phyloP scores from a whole-genome alignment of 2,329 filamentous ascomycete species.

The Pyrenochaeta sp. region DNA sequence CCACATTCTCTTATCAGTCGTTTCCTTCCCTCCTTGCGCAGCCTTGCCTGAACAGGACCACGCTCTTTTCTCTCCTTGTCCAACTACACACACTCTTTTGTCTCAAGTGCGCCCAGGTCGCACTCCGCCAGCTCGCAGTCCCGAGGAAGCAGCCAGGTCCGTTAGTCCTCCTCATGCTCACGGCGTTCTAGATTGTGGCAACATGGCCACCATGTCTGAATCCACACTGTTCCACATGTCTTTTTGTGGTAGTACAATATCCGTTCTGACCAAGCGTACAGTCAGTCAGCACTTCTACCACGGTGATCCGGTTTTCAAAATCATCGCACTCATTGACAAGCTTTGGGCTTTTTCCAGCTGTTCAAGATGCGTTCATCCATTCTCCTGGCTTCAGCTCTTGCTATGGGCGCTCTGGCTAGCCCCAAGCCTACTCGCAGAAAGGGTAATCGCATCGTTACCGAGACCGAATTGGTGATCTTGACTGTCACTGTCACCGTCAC shows the following conservation, averaged over 20 bases:
- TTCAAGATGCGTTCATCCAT: slow-evolving; percentile 38
- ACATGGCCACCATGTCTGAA: slow-evolving; percentile 14
- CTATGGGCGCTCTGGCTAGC: slow-evolving; percentile 32
- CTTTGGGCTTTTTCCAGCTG: slow-evolving; percentile 9
- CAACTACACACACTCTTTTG: slow-evolving; percentile 29
- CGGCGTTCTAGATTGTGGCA: slow-evolving; percentile 4
- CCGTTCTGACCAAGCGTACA: slow-evolving; percentile 19
- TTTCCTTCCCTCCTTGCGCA: slow-evolving; percentile 27
- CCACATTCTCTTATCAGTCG: slow-evolving; percentile 33
- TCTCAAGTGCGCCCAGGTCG: slow-evolving; percentile 25
- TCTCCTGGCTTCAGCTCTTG: slow-evolving; percentile 35
- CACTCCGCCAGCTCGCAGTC: slow-evolving; percentile 10
- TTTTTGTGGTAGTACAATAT: background rate
- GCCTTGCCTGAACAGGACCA: slow-evolving; percentile 32
- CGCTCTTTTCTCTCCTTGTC: slow-evolving; percentile 32
- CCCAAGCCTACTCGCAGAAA: slow-evolving; percentile 28
- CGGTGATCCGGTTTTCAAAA: slow-evolving; percentile 19
- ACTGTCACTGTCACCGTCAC: slow-evolving; percentile 30
- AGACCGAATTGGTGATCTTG: slow-evolving; percentile 27
- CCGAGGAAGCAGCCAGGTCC: slow-evolving; percentile 17
- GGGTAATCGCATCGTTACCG: slow-evolving; percentile 28
- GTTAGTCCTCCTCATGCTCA: slow-evolving; percentile 8
- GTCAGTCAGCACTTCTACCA: slow-evolving; percentile 11
- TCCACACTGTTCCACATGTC: background rate
- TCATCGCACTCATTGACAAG: slow-evolving; percentile 6